These are phyloP conservation scores for Quercus mongolica DNA, from an alignment of 306 rosid species.

Conservation along the genomic window DNA sequence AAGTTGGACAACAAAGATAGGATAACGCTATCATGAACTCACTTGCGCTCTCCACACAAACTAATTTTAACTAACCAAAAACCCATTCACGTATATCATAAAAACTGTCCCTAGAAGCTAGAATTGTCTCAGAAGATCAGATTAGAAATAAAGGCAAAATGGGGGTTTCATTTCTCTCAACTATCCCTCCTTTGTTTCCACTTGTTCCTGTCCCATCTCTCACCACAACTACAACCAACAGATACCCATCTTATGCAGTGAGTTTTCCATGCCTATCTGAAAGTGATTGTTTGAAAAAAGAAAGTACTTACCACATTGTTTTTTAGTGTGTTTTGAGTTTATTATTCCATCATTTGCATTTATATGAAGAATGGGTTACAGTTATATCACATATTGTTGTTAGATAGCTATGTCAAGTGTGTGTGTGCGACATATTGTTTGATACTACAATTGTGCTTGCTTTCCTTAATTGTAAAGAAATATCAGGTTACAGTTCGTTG, in stretches of 20 bases:
- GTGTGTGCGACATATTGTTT: not conserved
- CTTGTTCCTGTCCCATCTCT: conserved; percentile 33
- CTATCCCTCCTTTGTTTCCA: conserved; percentile 47
- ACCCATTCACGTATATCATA: not conserved
- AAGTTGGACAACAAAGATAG: conserved; percentile 13
- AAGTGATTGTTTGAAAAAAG: not conserved
- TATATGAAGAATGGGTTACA: conserved; percentile 6
- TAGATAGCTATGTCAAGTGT: not conserved
- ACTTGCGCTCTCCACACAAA: conserved; percentile 8
- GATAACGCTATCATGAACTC: conserved; percentile 26
- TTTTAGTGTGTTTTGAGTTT: not conserved
- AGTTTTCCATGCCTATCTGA: conserved; percentile 20
- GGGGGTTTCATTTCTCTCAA: conserved; percentile 72
- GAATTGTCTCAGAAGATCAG: conserved; percentile 2
- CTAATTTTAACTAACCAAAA: not conserved
- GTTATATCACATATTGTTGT: not conserved
- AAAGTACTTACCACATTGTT: not conserved
- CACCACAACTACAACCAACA: conserved; percentile 21
- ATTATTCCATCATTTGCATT: not conserved
- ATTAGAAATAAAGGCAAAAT: conserved; percentile 19
- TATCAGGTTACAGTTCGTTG: conserved; percentile 59
- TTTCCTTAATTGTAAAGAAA: conserved; percentile 3
- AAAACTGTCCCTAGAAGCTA: too few relatives aligned
- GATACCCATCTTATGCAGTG: conserved; percentile 50
- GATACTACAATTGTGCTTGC: not conserved